Evolutionary conservation across 495 filamentous ascomycete genomes (phyloP).

Genomic region (Penicillium parvum): DNA sequence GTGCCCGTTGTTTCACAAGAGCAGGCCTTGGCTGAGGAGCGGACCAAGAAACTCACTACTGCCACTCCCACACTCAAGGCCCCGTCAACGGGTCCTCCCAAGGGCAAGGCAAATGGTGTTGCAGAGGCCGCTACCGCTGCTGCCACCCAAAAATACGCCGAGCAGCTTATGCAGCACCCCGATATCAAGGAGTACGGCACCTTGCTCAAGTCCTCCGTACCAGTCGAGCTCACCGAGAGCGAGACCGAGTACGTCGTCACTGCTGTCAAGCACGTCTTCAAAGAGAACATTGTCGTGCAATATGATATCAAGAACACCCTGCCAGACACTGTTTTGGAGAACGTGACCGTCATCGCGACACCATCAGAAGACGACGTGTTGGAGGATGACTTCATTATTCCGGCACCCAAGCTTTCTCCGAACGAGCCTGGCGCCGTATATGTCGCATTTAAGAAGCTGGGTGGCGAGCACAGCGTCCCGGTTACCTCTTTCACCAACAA

Average conservation of each 20-base stretch:
- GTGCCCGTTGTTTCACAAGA: conserved; percentile 95
- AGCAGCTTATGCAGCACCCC: conserved; percentile 81
- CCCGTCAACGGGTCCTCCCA: conserved; percentile 77
- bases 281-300: conserved; percentile 91
- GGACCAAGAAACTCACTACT: conserved; percentile 90
- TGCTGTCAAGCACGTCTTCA: conserved; percentile 95
- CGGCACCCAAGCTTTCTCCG: conserved; percentile 70
- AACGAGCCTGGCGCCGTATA: conserved; percentile 90
- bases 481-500: conserved; percentile 82
- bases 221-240: conserved; percentile 89
- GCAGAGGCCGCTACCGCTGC: conserved; percentile 74
- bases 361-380: conserved; percentile 74
- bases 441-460: conserved; percentile 84
- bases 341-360: conserved; percentile 83
- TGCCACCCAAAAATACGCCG: conserved; percentile 78
- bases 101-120: conserved; percentile 59
- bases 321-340: conserved; percentile 79
- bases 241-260: conserved; percentile 97
- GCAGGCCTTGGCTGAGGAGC: conserved; percentile 94
- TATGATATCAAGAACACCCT: conserved; percentile 99
- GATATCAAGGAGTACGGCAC: conserved; percentile 84
- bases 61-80: conserved; percentile 93
- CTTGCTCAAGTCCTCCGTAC: conserved; percentile 80
- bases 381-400: conserved; percentile 91
- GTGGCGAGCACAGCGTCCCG: conserved; percentile 63